Evolutionary conservation across 352 stramenopile genomes (phyloP).

Genomic region (Pythium biforme): DNA sequence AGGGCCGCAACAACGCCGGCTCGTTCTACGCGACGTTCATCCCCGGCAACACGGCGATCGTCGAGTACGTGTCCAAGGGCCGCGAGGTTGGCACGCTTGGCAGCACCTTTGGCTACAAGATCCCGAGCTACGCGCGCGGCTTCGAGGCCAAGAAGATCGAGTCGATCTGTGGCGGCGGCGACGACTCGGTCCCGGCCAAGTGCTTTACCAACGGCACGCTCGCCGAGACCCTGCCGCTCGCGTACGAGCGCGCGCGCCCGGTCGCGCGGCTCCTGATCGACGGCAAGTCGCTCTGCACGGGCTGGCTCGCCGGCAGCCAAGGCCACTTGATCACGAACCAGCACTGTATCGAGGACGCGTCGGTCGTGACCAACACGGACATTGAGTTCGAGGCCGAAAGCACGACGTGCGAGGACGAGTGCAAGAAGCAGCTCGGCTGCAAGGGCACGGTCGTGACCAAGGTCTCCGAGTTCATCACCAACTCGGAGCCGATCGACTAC

Average conservation of each 20-base stretch:
- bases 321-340: slow-evolving; percentile 32
- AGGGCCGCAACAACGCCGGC: slow-evolving; percentile 15
- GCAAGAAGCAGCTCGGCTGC: slow-evolving; percentile 21
- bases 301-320: slow-evolving; percentile 20
- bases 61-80: slow-evolving; percentile 25
- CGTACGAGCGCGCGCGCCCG: slow-evolving; percentile 6
- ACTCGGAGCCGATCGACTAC: slow-evolving; percentile 21
- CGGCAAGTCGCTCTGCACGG: slow-evolving; percentile 8
- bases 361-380: slow-evolving; percentile 17
- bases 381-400: slow-evolving; percentile 33
- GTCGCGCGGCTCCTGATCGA: slow-evolving; percentile 1
- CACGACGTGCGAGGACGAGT: slow-evolving; percentile 23
- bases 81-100: not conserved
- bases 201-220: slow-evolving; percentile 11
- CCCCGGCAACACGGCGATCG: not conserved
- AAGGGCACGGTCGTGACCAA: slow-evolving; percentile 24
- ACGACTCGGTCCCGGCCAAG: slow-evolving; percentile 15
- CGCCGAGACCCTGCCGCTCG: not conserved
- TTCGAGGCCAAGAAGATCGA: not conserved
- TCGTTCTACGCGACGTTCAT: slow-evolving; percentile 16
- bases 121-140: slow-evolving; percentile 11
- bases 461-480: slow-evolving; percentile 23
- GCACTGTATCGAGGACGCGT: slow-evolving; percentile 27
- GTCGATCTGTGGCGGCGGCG: slow-evolving; percentile 11
- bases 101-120: slow-evolving; percentile 5